Evolutionary conservation across 176 grass and related monocot genomes (phyloP), one percentile per base, ranked within the genome.

Genomic region (Lolium multiflorum): DNA sequence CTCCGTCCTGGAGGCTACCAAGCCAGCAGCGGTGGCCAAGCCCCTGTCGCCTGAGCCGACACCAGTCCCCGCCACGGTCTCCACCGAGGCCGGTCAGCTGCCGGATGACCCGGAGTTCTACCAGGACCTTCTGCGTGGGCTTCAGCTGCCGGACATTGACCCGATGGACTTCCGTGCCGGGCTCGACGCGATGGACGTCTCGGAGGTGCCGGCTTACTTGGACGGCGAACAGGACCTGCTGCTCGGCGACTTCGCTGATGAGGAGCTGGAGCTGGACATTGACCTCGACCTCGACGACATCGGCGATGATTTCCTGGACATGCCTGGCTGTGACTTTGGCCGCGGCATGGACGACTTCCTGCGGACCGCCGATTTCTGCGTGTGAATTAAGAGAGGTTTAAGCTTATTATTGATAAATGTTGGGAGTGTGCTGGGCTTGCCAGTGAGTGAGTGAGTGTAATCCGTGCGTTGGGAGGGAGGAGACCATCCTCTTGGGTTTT

Each of bases 401-500:
- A 37, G 54, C 70, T 64, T 89, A 65, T 52, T 6, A 4, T 9
- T 21, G 38, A 8, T 8, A 26, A 20, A 50, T 84, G 81, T 9
- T 84, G 71, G 77, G 77, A 6, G 41, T 84, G 63, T 92, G 65
- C 79, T 83, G 90, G 16, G 4, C 61, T 60, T 76, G 50, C 4
- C 1, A 11, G 57, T 49, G 58, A 83, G 60, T 15, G 3, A 11
- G 57, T 49, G 58, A 83, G 60, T 18, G 72, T 66, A 41, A 25
- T 76, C 64, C 21, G 69, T 77, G 56, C 60, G 43, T 57, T 83
- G 73, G 75, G 81, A 11, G 17, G 52, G 56, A 51, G 82, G 59
- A 47, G 68, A 66, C 3, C 13, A 57, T 59, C 49, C 20, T 86
- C 74, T 83, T 88, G 92, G 92, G 92, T 93, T 93, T 93, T 93